phyloP scores from a whole-genome alignment of 345 rosid species.

The Microcos paniculata region DNA sequence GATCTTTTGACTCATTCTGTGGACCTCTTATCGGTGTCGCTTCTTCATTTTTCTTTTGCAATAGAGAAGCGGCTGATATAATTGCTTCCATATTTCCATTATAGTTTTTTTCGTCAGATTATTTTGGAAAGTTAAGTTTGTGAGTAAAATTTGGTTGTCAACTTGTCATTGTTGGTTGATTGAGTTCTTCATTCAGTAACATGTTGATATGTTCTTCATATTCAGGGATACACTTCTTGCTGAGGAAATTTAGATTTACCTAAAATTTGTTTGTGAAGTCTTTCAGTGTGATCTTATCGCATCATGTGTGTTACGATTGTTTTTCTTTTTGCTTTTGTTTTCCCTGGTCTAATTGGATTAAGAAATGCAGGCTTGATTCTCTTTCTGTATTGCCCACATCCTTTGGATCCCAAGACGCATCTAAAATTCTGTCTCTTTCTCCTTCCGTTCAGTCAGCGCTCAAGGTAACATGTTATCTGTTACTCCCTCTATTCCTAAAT shows the following conservation, averaged over 20 bases:
- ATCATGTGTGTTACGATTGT: neutral
- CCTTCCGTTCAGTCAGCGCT: conserved; percentile 68
- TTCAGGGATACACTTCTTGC: neutral
- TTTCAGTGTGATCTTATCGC: neutral
- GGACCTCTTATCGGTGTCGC: too few species aligned
- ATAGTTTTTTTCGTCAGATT: neutral
- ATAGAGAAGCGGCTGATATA: too few species aligned
- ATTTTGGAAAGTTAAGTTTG: neutral
- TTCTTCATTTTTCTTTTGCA: too few species aligned
- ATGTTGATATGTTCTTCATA: neutral
- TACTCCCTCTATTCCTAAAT: too few species aligned
- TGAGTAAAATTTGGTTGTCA: neutral
- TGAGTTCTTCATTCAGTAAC: neutral
- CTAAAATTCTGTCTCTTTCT: conserved; percentile 68
- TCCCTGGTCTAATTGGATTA: conserved; percentile 26
- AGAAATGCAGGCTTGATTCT: conserved; percentile 79
- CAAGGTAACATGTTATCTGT: conserved; percentile 51
- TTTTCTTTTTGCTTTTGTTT: conserved; percentile 10
- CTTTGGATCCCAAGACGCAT: conserved; percentile 73
- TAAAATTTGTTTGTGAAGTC: neutral
- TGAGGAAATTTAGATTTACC: neutral
- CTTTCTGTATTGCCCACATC: conserved; percentile 77
- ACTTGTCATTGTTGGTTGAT: neutral
- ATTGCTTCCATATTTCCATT: neutral
- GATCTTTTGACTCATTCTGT: too few species aligned